Evolutionary conservation across 306 rosid species (phyloP), one percentile per base, ranked within the genome.

Genomic region (Quercus parvula): DNA sequence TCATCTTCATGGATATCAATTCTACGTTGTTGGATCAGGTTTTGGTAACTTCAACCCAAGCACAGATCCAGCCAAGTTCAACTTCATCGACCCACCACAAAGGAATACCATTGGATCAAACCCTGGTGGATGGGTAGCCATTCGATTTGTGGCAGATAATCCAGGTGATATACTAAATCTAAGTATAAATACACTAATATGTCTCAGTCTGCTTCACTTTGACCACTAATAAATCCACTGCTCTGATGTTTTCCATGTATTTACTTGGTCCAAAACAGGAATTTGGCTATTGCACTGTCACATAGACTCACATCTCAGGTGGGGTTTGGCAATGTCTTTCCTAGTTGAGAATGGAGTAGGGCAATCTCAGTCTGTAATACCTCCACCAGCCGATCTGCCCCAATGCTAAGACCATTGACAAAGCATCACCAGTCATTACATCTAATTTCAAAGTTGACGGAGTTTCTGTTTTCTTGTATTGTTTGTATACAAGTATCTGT

Each of bases 101-200:
- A 91, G 89, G 82, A 95, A 95, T 71, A 95, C 98, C 57, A 81
- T 95, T 62, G 99, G 98, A 74, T 89, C 99, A 5, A 79, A 88
- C 63, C 98, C 98, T 0, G 99, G 99, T 25, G 99, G 99, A 75
- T 95, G 99, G 98, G 99, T 95, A 5, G 99, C 98, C 71, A 91
- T 95, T 58, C 91, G 97, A 3, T 95, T 95, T 76, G 73, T 82
- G 24, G 99, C 99, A 49, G 99, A 95, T 73, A 95, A 95, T 82
- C 98, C 99, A 86, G 97, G 98, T 92, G 75, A 55, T 11, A 11
- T 58, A 52, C 35, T 61, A 70, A 8, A 44, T 68, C 46, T 41
- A 76, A 30, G 10, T 5, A 61, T 12, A 55, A 79, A 30, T 25
- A 27, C 58, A 14, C 75, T 5, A 55, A 75, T 49, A 19, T 38